Base-by-base conservation (phyloP, 257 asterid species). In the Penstemon davidsonii region DNA sequence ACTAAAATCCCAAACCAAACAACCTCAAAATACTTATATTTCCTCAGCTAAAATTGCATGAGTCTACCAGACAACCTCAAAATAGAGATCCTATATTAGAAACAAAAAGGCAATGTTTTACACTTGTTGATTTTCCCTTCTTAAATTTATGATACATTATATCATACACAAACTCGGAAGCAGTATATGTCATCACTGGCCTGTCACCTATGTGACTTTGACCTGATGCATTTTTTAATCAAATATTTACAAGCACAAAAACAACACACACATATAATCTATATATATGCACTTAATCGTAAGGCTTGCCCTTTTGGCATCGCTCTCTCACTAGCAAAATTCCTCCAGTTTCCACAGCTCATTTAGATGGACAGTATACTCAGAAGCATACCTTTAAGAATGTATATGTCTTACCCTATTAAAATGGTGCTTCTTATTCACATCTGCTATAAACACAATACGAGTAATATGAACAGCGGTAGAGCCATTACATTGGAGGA, bases 141-240 rank as follows among this genome's bases (percentile, higher is more conserved):
- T 76, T 51, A 74, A 75, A 68, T 73, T 84, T 84, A 76, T 72
- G 87, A 43, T 58, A 81, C 71, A 69, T 15, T 40, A 58, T 62
- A 77, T 78, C 81, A 81, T 84, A 80, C 86, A 87, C 72, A 80
- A 68, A 50, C 67, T 81, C 69, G 8, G 89, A 57, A 71, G 82
- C 74, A 72, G 67, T 80, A 75, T 82, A 81, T 63, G 63, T 73
- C 77, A 76, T 73, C 75, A 69, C 41, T 60, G 87, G 96, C 94
- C 97, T 47, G 97, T 88, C 97, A 83, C 90, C 94, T 78, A 66
- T 73, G 88, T 83, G 89, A 90, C 97, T 90, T 90, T 86, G 96
- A 90, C 96, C 96, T 82, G 80, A 74, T 76, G 89, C 91, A 77
- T 65, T 57, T 77, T 68, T 77, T 70, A 76, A 83, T 73, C 79